Evolutionary conservation across 2,329 filamentous ascomycete species (phyloP), one percentile per base, ranked within the genome.

Genomic region (Sarocladium brachiariae): DNA sequence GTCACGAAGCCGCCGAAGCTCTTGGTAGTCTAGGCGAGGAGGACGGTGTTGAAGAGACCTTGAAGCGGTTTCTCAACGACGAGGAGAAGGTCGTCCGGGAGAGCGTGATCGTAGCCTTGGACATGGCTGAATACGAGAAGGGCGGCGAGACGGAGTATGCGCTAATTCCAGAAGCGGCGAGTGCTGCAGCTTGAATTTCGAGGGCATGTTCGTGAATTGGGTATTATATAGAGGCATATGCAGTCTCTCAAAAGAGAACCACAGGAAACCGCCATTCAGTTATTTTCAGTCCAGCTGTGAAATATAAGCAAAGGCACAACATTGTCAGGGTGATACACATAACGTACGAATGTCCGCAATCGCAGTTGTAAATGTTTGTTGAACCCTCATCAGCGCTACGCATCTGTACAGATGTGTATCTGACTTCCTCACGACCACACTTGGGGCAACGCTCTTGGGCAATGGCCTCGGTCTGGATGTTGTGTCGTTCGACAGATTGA

Each of bases 101-200:
- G 64, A 97, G 92, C 67, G 84, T 96, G 34, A 83, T 96, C 59
- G 93, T 99, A 51, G 93, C 93, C 39, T 76, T 99, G 57, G 93
- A 99, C 68, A 99, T 99, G 89, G 93, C 91, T 10, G 92, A 96
- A 64, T 96, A 89, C 63, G 93, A 99, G 75, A 89, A 87, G 74
- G 87, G 83, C 58, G 87, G 88, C 37, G 83, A 96, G 69, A 73
- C 83, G 27, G 91, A 99, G 65, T 99, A 99, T 74, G 93, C 93
- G 43, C 78, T 96, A 62, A 85, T 97, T 58, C 92, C 91, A 2
- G 80, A 87, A 59, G 68, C 69, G 47, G 65, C 67, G 55, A 69
- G 69, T 56, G 68, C 68, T 57, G 59, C 66, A 52, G 70, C 69
- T 54, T 72, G 63, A 57, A 53, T 51, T 53, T 57, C 51, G 50